Evolutionary conservation across 768 basidiomycete genomes (phyloP).

Genomic region (Mycena epipterygia): DNA sequence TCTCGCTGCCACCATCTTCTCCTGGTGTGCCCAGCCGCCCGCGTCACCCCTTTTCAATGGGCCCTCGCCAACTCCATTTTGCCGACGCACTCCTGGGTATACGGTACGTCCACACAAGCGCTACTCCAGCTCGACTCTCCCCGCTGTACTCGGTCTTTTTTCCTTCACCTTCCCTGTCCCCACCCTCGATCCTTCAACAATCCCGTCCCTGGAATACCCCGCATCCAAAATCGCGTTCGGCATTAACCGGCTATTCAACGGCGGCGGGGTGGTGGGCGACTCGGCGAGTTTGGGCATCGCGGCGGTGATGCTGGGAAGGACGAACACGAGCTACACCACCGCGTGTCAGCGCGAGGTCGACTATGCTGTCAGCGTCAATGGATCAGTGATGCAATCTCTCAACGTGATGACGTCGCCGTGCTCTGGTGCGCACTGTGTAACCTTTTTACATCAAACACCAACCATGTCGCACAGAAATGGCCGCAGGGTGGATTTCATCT

Average conservation of each 20-base stretch:
- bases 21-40: too few relatives aligned
- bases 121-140: not conserved
- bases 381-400: too few relatives aligned
- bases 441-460: not conserved
- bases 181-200: not conserved
- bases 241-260: not conserved
- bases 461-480: not conserved
- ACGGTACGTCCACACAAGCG: not conserved
- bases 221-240: not conserved
- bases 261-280: not conserved
- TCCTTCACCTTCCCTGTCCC: not conserved
- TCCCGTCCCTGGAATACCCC: not conserved
- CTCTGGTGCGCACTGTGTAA: slow-evolving; percentile 59
- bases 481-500: slow-evolving; percentile 62
- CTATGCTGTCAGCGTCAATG: slow-evolving; percentile 56
- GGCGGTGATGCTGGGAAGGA: too few relatives aligned
- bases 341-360: slow-evolving; percentile 48
- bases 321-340: too few relatives aligned
- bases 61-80: too few relatives aligned
- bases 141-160: not conserved
- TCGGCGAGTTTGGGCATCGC: not conserved
- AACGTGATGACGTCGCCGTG: slow-evolving; percentile 61
- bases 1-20: too few relatives aligned
- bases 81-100: not conserved
- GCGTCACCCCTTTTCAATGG: too few relatives aligned